phyloP scores from a whole-genome alignment of 176 grass and related monocot genomes.

The Thinopyrum elongatum region DNA sequence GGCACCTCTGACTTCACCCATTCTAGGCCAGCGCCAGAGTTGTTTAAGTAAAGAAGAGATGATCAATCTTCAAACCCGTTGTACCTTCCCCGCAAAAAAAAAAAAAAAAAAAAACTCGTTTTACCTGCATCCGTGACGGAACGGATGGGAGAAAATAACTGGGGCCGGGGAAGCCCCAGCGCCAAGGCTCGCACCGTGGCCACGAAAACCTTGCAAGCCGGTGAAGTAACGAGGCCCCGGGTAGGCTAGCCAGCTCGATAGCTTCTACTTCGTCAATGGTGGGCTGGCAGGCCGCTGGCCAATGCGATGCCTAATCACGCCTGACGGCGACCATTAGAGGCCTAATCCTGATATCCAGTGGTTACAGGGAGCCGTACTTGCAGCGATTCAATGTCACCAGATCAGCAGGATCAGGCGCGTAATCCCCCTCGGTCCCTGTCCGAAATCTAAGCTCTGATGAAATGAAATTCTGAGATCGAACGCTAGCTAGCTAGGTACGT shows the following conservation, averaged over 20 bases:
- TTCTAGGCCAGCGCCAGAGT: neutral
- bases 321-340: neutral
- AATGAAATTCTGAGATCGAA: neutral
- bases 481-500: neutral
- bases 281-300: conserved; percentile 1
- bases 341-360: neutral
- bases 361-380: neutral
- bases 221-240: neutral
- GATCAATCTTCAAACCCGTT: neutral
- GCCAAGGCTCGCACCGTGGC: conserved; percentile 6
- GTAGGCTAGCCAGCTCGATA: neutral
- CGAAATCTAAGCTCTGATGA: neutral
- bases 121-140: conserved; percentile 33
- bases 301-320: neutral
- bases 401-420: neutral
- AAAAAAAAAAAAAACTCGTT: neutral
- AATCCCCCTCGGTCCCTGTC: neutral
- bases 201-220: conserved; percentile 11
- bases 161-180: neutral
- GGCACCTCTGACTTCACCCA: neutral
- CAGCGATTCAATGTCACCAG: neutral
- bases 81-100: neutral
- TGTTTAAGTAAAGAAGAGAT: neutral
- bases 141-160: neutral
- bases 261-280: conserved; percentile 18